Base-by-base conservation (phyloP, 192 early-diverging fungal species). In the Chytriomyces confervae region DNA sequence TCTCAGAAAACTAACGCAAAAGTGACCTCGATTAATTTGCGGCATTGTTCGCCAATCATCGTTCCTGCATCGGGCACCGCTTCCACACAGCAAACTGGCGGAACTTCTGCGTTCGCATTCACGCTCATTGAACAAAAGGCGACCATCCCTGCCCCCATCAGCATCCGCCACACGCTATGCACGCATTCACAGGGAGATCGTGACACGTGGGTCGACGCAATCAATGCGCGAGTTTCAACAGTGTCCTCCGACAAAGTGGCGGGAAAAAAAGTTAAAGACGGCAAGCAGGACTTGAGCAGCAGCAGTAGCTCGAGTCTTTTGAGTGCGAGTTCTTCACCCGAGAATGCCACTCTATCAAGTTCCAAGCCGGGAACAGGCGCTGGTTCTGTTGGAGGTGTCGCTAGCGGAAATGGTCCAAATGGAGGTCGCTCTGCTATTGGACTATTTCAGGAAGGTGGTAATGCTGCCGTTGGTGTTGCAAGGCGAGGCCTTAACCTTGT, bases 151-250 rank as follows among this genome's bases (percentile, higher is more conserved):
- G 63, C 62, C 2, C 36, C 62, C 43, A 87, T 91, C 27, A 80
- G 88, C 0, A 79, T 84, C 45, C 78, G 90, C 0, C 95, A 97
- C 77, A 91, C 97, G 50, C 89, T 98, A 24, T 96, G 93, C 84
- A 94, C 95, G 18, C 92, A 93, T 20, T 92, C 91, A 10, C 95
- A 96, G 61, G 82, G 85, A 53, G 97, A 98, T 75, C 88, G 96
- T 48, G 95, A 96, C 79, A 91, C 91, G 24, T 98, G 97, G 97
- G 92, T 98, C 0, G 88, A 89, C 65, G 91, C 90, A 2, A 79
- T 97, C 23, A 50, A 48, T 13, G 9, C 48, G 0, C 74, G 74
- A 9, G 66, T 76, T 74, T 49, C 44, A 7, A 27, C 18, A 11
- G 50, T 9, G 50, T 57, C 53, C 20, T 11, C 20, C 13, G 53